A percentile compares a stretch with the other conserved stretches of the same genome.
Evolutionary conservation across 305 asterid genomes (phyloP).

Genomic region (Solanum hybrid): DNA sequence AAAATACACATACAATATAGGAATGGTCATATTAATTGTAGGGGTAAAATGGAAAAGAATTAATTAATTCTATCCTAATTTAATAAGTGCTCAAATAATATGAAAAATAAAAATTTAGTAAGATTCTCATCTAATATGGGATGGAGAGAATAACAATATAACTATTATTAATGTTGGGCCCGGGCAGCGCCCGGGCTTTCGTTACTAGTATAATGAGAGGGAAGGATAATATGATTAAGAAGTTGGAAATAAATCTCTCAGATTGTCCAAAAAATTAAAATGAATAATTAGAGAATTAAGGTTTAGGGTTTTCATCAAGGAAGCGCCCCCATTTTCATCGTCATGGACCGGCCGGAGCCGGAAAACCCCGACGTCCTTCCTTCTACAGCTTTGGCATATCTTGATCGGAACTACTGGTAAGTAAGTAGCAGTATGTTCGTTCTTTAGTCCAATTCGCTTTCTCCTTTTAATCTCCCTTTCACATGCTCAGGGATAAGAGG

Average conservation of each 20-base stretch:
- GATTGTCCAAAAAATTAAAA: background rate
- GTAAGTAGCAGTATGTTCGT: background rate
- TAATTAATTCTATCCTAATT: too few species aligned
- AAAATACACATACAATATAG: too few species aligned
- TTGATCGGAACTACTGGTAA: conserved; percentile 74
- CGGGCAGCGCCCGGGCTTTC: too few species aligned
- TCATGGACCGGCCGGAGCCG: conserved; percentile 8
- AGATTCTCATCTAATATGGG: too few species aligned
- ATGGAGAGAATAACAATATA: too few species aligned
- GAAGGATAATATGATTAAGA: background rate
- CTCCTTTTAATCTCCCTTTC: background rate
- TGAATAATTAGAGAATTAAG: background rate
- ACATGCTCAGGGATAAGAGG: conserved; percentile 59
- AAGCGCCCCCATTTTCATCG: background rate
- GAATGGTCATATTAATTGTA: too few species aligned
- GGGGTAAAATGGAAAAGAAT: too few species aligned
- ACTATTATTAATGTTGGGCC: too few species aligned
- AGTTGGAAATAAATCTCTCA: background rate
- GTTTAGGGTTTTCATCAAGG: background rate
- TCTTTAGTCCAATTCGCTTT: background rate
- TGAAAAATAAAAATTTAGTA: too few species aligned
- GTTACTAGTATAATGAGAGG: background rate
- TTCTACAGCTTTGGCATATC: conserved; percentile 63
- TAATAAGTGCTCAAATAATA: too few species aligned
- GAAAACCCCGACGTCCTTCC: conserved; percentile 47